phyloP scores from a whole-genome alignment of 345 rosid species.

The Gossypium rotundifolium region DNA sequence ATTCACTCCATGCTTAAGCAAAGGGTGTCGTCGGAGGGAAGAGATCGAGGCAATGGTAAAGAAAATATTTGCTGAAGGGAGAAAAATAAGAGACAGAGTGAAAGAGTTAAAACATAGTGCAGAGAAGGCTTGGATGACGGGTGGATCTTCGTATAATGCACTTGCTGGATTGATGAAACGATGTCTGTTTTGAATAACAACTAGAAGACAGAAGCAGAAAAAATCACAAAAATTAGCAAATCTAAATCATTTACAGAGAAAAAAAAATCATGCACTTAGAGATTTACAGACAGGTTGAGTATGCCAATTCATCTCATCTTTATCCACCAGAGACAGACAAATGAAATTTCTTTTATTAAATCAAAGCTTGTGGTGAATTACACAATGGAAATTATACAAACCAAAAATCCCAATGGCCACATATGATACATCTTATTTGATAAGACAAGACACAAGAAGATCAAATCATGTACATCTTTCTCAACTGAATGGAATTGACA shows the following conservation, averaged over 20 bases:
- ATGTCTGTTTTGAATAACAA: too few relatives aligned
- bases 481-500: constrained; percentile 1
- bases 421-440: constrained; percentile 15
- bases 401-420: background rate
- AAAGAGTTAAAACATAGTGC: constrained; percentile 27
- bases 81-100: constrained; percentile 33
- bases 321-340: background rate
- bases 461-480: constrained; percentile 30
- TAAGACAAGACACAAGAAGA: constrained; percentile 7
- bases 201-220: too few relatives aligned
- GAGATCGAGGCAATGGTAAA: constrained; percentile 41
- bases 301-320: too few relatives aligned
- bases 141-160: too few relatives aligned
- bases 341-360: constrained; percentile 4
- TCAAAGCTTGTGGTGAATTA: constrained; percentile 10
- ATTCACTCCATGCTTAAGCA: too few relatives aligned
- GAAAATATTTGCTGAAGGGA: constrained; percentile 42
- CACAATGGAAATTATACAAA: constrained; percentile 12
- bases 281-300: too few relatives aligned
- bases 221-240: too few relatives aligned
- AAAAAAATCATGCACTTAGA: too few relatives aligned
- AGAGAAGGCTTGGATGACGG: constrained; percentile 15
- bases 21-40: constrained; percentile 26
- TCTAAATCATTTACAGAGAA: too few relatives aligned
- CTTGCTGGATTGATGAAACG: too few relatives aligned